Conservation (phyloP, 2,329 filamentous ascomycete species). For the Aspergillus vadensis region DNA sequence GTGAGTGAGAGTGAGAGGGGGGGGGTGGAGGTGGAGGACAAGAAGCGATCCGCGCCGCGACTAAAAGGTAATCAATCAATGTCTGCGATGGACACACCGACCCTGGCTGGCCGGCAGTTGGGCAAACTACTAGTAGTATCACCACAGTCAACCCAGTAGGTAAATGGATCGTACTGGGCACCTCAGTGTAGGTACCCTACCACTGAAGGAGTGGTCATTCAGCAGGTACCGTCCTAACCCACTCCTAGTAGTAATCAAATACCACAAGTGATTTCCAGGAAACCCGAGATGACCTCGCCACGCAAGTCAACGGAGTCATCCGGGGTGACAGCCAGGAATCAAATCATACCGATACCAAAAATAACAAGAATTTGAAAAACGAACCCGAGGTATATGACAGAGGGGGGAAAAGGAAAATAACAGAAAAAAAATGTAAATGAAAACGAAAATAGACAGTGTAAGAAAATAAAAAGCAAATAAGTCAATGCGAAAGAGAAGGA, state of each 20-base stretch:
- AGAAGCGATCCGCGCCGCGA: slow-evolving; percentile 8
- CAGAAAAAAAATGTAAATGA: not conserved
- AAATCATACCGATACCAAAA: slow-evolving; percentile 1
- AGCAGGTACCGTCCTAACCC: no score
- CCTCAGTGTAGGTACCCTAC: not conserved
- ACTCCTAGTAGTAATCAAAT: no score
- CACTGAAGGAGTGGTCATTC: not conserved
- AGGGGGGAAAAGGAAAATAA: not conserved
- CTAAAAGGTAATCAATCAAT: slow-evolving; percentile 10
- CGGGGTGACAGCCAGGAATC: not conserved
- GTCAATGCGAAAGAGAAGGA: not conserved
- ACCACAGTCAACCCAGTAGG: not conserved
- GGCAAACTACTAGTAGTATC: not conserved
- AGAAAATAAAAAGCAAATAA: slow-evolving; percentile 15
- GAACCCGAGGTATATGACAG: not conserved
- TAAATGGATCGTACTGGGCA: not conserved
- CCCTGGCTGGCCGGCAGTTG: slow-evolving; percentile 1
- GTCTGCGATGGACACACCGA: slow-evolving; percentile 13
- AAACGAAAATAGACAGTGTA: not conserved
- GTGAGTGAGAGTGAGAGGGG: not conserved
- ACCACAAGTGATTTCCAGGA: no score
- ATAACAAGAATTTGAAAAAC: not conserved
- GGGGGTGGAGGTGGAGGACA: not conserved
- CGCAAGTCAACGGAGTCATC: not conserved
- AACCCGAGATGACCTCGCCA: not conserved